These are phyloP conservation scores for Vigna nakashimae DNA, from an alignment of 306 rosid genomes.

Conservation along the genomic window DNA sequence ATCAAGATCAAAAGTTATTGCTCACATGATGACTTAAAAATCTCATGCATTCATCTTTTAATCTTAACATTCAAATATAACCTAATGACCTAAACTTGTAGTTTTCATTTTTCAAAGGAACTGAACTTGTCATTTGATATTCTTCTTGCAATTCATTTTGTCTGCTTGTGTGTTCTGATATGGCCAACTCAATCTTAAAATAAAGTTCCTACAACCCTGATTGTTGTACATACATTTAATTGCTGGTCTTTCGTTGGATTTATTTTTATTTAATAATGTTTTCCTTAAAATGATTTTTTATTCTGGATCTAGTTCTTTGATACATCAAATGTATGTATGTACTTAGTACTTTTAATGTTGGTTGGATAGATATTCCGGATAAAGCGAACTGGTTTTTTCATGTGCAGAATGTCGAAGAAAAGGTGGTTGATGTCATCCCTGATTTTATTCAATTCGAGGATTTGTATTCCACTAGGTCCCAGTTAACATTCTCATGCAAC, in stretches of 20 bases:
- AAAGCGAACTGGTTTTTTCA: conserved; percentile 27
- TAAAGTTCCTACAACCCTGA: not conserved
- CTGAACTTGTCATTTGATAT: no score
- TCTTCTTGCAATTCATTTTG: conserved; percentile 10
- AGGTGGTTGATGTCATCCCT: conserved; percentile 55
- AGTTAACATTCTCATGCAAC: conserved; percentile 60
- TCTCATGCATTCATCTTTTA: not conserved
- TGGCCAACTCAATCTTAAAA: conserved; percentile 21
- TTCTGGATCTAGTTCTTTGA: conserved; percentile 24
- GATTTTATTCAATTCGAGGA: conserved; percentile 57
- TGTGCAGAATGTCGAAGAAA: conserved; percentile 56
- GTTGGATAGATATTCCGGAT: conserved; percentile 7
- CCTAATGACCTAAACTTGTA: not conserved
- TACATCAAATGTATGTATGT: not conserved
- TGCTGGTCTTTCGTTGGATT: conserved; percentile 16
- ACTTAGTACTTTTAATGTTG: conserved; percentile 2
- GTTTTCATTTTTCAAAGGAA: not conserved
- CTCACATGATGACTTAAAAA: not conserved
- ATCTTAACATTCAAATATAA: not conserved
- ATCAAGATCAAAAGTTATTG: not conserved
- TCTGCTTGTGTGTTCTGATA: conserved; percentile 20
- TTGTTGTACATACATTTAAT: not conserved
- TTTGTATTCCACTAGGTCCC: conserved; percentile 47
- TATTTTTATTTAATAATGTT: not conserved
- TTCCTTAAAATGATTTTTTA: conserved; percentile 1